phyloP scores from a whole-genome alignment of 495 filamentous ascomycete species.

The Durotheca rogersii region DNA sequence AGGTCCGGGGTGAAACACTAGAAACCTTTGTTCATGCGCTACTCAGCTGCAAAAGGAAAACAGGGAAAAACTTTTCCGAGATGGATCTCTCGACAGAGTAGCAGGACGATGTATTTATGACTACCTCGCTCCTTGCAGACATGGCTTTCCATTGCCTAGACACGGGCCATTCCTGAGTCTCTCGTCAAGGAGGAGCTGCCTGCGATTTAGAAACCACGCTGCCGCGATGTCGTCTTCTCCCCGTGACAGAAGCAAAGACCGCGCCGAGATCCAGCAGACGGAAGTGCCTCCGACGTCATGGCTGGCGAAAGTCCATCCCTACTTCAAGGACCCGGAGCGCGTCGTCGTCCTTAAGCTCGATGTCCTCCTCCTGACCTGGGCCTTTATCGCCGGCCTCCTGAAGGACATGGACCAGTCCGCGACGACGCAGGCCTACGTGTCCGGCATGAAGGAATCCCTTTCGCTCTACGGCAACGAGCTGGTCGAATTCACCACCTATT shows the following conservation, averaged over 20 bases:
- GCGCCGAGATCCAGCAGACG: neutral
- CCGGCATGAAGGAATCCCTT: slow-evolving; percentile 55
- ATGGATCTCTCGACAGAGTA: no score
- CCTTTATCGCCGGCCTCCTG: slow-evolving; percentile 36
- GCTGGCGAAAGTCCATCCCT: slow-evolving; percentile 14
- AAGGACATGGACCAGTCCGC: slow-evolving; percentile 49
- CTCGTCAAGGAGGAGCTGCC: no score
- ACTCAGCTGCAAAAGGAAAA: neutral
- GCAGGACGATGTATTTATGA: neutral
- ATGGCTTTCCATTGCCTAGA: neutral
- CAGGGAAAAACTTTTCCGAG: no score
- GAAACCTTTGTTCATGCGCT: neutral
- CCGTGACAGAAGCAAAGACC: neutral
- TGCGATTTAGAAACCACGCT: no score
- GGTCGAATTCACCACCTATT: slow-evolving; percentile 46
- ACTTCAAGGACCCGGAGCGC: slow-evolving; percentile 7
- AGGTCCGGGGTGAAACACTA: neutral
- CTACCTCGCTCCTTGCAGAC: neutral
- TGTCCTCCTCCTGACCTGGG: slow-evolving; percentile 29
- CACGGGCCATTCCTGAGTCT: neutral
- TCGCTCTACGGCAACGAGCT: slow-evolving; percentile 48
- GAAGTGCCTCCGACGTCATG: neutral
- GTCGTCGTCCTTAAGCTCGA: slow-evolving; percentile 34
- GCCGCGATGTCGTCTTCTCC: neutral
- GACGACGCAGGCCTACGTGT: slow-evolving; percentile 54